Conservation (phyloP, 1,139 yeast genomes). For the Debaryomyces sp. region DNA sequence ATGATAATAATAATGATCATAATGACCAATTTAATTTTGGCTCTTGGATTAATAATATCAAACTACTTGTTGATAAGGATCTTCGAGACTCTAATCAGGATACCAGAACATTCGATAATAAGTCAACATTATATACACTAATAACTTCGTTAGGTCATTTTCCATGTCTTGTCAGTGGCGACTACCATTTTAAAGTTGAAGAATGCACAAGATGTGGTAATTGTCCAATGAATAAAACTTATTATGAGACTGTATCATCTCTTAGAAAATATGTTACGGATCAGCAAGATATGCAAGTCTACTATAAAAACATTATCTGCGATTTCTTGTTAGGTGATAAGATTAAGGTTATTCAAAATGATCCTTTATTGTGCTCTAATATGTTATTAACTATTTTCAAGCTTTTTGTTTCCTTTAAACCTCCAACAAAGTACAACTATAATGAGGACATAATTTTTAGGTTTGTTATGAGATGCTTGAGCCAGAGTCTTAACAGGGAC, state of each 20-base stretch:
- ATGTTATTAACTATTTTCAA: conserved; percentile 48
- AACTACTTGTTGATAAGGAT: conserved; percentile 9
- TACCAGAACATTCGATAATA: conserved; percentile 12
- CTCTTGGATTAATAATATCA: conserved; percentile 29
- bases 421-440: conserved; percentile 30
- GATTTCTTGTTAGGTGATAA: conserved; percentile 19
- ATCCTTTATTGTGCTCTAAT: conserved; percentile 41
- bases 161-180: conserved; percentile 42
- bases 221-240: conserved; percentile 24
- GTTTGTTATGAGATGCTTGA: conserved; percentile 25
- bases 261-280: conserved; percentile 27
- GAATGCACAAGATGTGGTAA: conserved; percentile 49
- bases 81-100: neutral
- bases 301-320: conserved; percentile 28
- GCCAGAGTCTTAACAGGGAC: conserved; percentile 46
- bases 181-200: conserved; percentile 27
- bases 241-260: conserved; percentile 23
- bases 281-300: conserved; percentile 21
- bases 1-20: no score
- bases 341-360: conserved; percentile 12
- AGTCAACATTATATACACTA: conserved; percentile 27
- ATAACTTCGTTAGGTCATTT: conserved; percentile 46
- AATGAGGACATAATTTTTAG: conserved; percentile 23
- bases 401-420: conserved; percentile 51
- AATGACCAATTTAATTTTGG: conserved; percentile 10